Evolutionary conservation across 352 stramenopile species (phyloP), one percentile per base, ranked within the genome.

Genomic region (Pythium dissimile): DNA sequence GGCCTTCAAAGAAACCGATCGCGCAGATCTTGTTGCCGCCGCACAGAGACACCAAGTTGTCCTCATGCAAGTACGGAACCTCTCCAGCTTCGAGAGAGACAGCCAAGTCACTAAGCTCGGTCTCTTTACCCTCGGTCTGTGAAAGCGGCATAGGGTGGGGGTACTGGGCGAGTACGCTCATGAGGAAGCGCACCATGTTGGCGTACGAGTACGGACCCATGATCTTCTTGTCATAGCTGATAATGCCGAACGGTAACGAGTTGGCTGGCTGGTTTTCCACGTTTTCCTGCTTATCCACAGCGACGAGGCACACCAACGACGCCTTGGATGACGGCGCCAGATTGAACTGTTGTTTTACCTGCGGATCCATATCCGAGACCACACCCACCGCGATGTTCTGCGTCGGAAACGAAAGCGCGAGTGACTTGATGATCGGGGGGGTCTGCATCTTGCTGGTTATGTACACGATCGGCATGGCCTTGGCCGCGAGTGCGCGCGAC

Each of bases 1-100:
- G 77, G 8, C 80, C 67, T 26, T 87, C 75, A 23, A 89, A 86
- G 48, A 92, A 89, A 11, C 77, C 80, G 39, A 93, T 89, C 5
- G 75, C 80, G 61, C 83, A 93, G 51, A 93, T 86, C 24, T 76
- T 85, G 59, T 72, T 84, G 46, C 73, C 77, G 6, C 47, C 50
- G 44, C 83, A 93, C 0, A 84, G 52, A 4, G 75, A 37, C 18
- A 73, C 65, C 11, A 88, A 34, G 42, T 84, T 88, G 9, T 78
- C 61, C 41, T 77, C 80, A 9, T 52, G 71, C 48, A 90, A 10
- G 30, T 88, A 85, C n/a, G 77, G 75, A 13, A 88, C 67, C n/a
- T 67, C 62, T 5, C 18, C 32, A 15, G 52, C 37, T 13, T 68
- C 41, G 11, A 66, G n/a, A n/a, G n/a, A n/a, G n/a, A n/a, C n/a